Base-by-base conservation (phyloP, 179 eudicot species). In the Heliamphora pulchella region DNA sequence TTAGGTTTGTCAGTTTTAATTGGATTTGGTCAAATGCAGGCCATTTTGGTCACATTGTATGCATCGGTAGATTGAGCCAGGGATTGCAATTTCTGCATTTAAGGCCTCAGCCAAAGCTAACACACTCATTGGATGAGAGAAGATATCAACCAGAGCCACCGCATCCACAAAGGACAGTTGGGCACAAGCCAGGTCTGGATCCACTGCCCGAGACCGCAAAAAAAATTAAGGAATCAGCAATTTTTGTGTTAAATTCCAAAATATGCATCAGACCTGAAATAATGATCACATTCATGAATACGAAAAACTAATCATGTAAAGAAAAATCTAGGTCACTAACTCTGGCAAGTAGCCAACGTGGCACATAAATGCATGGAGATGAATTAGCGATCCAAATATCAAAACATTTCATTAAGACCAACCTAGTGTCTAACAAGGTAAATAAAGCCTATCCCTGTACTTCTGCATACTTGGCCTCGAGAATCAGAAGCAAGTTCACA, bases 401-500 rank as follows among this genome's bases (percentile, higher is more conserved):
- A 31, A 31, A 31, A 31, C 31, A 31, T 31, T 70, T 46, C 74
- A 46, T 31, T 2, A 17, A 44, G 72, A 68, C 72, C 74, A 44
- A 69, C 18, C 53, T 69, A 14, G 20, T 46, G 7, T 50, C 41
- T 17, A 20, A n/a, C 17, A 67, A 39, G 71, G 17, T 39, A 14
- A n/a, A 18, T 70, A 47, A 44, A 58, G 53, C 15, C 67, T 17
- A 59, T 47, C 31, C 41, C 39, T 58, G 67, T n/a, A 41, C 64
- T 74, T 75, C 15, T 47, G 9, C 78, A 43, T 46, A 14, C 39
- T 20, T 65, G 80, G 54, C 31, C 41, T 22, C 62, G 51, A 67
- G 68, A 59, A 79, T 8, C 58, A n/a, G 57, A 11, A 66, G 68
- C 81, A 41, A 69, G 57, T 79, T 67, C 18, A 57, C 44, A 69